These are phyloP conservation scores for Fusarium irregulare DNA, from an alignment of 2,329 filamentous ascomycete species.

Conservation along the genomic window DNA sequence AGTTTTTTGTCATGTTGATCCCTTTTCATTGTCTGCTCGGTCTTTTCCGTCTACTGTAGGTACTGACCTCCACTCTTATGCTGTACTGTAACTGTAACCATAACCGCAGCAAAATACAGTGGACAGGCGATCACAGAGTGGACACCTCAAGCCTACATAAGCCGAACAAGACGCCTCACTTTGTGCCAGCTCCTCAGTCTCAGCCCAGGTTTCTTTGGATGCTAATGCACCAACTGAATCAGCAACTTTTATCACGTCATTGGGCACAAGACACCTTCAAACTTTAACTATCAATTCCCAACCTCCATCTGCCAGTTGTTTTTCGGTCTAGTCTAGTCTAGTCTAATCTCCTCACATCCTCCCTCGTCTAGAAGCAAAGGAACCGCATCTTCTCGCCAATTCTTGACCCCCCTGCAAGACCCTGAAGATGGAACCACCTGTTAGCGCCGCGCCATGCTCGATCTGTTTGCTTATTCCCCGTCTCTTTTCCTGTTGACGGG, in stretches of 20 bases:
- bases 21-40: background rate
- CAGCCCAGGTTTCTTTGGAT: slow-evolving; percentile 9
- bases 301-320: background rate
- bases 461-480: slow-evolving; percentile 36
- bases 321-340: background rate
- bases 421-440: slow-evolving; percentile 22
- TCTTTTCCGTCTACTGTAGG: background rate
- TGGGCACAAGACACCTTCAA: slow-evolving; percentile 19
- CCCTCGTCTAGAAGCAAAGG: background rate
- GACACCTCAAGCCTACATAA: slow-evolving; percentile 9
- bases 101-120: background rate
- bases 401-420: slow-evolving; percentile 30
- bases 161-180: slow-evolving; percentile 23
- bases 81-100: slow-evolving; percentile 1
- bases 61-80: slow-evolving; percentile 17
- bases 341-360: background rate
- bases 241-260: slow-evolving; percentile 30
- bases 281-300: slow-evolving; percentile 5
- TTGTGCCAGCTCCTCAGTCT: slow-evolving; percentile 14
- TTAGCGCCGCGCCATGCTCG: slow-evolving; percentile 33
- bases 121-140: slow-evolving; percentile 14
- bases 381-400: background rate
- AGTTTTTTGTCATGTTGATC: background rate
- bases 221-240: slow-evolving; percentile 21
- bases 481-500: slow-evolving; percentile 13